Percentiles rank a stretch among this genome's conserved stretches.
phyloP scores from a whole-genome alignment of 2,329 filamentous ascomycete genomes.

The Ophiocordyceps australis region DNA sequence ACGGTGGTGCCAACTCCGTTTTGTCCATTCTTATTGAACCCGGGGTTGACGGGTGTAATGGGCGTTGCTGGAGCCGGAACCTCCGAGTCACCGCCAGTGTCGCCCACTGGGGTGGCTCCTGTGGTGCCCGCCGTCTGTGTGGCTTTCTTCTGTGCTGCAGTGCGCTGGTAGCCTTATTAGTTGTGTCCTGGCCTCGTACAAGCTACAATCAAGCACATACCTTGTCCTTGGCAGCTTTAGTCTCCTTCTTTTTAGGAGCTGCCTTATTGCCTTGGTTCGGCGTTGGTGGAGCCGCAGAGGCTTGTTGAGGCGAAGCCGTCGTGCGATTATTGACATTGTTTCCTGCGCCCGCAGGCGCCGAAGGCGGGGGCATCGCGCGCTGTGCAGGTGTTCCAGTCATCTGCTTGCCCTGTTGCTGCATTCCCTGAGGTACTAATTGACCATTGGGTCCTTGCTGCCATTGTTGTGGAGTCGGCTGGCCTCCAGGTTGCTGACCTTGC shows the following conservation, averaged over 20 bases:
- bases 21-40: constrained; percentile 21
- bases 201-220: constrained; percentile 36
- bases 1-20: constrained; percentile 10
- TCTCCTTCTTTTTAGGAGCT: constrained; percentile 61
- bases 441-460: constrained; percentile 22
- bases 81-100: constrained; percentile 36
- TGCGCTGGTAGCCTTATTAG: constrained; percentile 20
- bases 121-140: constrained; percentile 30
- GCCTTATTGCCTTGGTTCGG: constrained; percentile 57
- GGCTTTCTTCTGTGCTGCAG: constrained; percentile 43
- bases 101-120: constrained; percentile 37
- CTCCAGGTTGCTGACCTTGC: constrained; percentile 11
- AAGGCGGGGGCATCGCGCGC: constrained; percentile 49
- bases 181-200: too few relatives aligned
- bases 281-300: constrained; percentile 54
- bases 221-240: constrained; percentile 47
- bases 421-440: constrained; percentile 19
- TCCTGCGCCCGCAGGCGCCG: constrained; percentile 29
- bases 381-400: constrained; percentile 57
- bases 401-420: constrained; percentile 21
- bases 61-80: constrained; percentile 43
- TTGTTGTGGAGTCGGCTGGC: constrained; percentile 14
- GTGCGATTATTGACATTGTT: constrained; percentile 34
- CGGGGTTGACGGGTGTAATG: constrained; percentile 38
- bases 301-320: constrained; percentile 43